Evolutionary conservation across 257 asterid genomes (phyloP), one percentile per base, ranked within the genome.

Genomic region (Verbascum thapsus): DNA sequence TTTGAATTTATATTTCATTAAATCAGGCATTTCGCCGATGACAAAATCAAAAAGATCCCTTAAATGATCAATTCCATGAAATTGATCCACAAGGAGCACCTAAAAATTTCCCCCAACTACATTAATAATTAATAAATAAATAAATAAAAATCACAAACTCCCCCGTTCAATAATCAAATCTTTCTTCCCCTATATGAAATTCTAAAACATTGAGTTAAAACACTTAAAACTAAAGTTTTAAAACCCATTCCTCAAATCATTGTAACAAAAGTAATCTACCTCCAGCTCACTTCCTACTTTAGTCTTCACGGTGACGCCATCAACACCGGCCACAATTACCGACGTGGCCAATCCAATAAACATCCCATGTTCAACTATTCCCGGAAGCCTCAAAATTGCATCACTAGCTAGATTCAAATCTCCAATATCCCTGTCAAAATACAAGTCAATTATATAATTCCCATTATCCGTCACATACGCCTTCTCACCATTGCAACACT

Each of bases 321-420:
- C 75, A 6, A 78, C 81, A 2, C 87, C 89, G 3, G 94, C 89
- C 8, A 82, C 79, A 57, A 82, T 85, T 55, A 81, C 69, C 0
- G 86, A 77, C 3, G 86, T 80, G 0, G 92, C 92, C 75, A 80
- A 44, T 42, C 81, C 86, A 40, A 85, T 64, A 39, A 85, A n/a
- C n/a, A n/a, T n/a, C n/a, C n/a, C n/a, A n/a, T n/a, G n/a, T n/a
- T n/a, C n/a, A n/a, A n/a, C n/a, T 7, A 85, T 75, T 32, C 89
- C 89, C 0, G 94, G 85, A 58, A 85, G 81, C 84, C 95, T 83
- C 85, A 86, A 71, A 53, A 86, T 83, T 7, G 67, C 65, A 63
- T 86, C 90, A 43, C 86, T 83, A 0, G 88, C 95, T 55, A 53
- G 68, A 22, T 75, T 64, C 80, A 86, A 81, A 68, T 81, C 79